Conservation (phyloP, 1,139 yeast genomes). For the Yamadazyma blattariae region DNA sequence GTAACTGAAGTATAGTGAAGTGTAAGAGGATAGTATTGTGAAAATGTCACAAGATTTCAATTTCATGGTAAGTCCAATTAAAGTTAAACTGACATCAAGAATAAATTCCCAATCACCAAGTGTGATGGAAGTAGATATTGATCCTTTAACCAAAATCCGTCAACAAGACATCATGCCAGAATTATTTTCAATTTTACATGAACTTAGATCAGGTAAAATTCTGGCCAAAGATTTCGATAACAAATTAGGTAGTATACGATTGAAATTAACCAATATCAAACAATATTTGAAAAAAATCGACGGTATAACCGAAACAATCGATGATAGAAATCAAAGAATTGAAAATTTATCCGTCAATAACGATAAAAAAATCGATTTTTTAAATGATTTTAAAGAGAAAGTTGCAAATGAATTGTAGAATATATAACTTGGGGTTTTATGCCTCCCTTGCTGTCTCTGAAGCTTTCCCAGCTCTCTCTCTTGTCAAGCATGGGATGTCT, state of each 20-base stretch:
- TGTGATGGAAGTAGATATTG: slow-evolving; percentile 15
- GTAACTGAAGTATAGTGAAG: too few species aligned
- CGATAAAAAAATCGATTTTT: slow-evolving; percentile 23
- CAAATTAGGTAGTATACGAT: slow-evolving; percentile 40
- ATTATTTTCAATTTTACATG: slow-evolving; percentile 33
- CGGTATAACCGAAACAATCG: slow-evolving; percentile 39
- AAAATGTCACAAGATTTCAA: slow-evolving; percentile 9
- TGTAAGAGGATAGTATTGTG: too few species aligned
- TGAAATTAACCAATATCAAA: slow-evolving; percentile 32
- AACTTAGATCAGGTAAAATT: slow-evolving; percentile 31
- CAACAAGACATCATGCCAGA: slow-evolving; percentile 39
- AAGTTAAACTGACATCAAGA: slow-evolving; percentile 2
- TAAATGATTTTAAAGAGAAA: slow-evolving; percentile 2
- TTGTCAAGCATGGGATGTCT: too few species aligned
- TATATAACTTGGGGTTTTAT: too few species aligned
- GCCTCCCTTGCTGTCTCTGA: too few species aligned
- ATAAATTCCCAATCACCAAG: slow-evolving; percentile 5
- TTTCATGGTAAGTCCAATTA: slow-evolving; percentile 1
- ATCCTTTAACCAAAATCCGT: slow-evolving; percentile 25
- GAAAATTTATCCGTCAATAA: slow-evolving; percentile 24
- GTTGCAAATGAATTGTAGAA: neutral
- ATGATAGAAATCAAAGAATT: slow-evolving; percentile 25
- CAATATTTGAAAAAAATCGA: slow-evolving; percentile 34
- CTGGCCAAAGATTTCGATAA: slow-evolving; percentile 47
- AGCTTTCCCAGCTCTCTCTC: too few species aligned